Evolutionary conservation across 257 asterid genomes (phyloP).

Genomic region (Penstemon newberryi): DNA sequence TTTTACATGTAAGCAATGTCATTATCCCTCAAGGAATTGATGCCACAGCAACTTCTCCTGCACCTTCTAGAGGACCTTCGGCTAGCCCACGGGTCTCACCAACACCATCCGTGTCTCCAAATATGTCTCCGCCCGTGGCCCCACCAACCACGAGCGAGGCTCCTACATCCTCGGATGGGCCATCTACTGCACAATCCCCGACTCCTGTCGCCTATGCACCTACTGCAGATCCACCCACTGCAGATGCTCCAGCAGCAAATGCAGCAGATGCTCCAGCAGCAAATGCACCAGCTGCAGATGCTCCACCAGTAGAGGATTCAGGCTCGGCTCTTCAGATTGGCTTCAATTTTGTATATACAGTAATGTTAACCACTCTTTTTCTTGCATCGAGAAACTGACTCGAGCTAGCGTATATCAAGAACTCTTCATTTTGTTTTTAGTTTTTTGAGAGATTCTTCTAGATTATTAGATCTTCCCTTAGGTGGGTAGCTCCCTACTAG

Average conservation of each 20-base stretch:
- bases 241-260: conserved; percentile 12
- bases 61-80: conserved; percentile 16
- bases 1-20: conserved; percentile 47
- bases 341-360: conserved; percentile 14
- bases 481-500: no score
- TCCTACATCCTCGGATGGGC: not conserved
- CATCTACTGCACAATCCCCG: conserved; percentile 27
- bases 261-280: conserved; percentile 13
- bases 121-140: conserved; percentile 6
- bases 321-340: conserved; percentile 22
- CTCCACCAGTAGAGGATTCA: conserved; percentile 16
- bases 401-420: not conserved
- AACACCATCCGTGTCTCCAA: conserved; percentile 14
- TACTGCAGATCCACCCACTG: conserved; percentile 25
- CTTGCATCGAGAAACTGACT: conserved; percentile 32
- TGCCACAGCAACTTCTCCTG: conserved; percentile 15
- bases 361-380: conserved; percentile 26
- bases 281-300: conserved; percentile 29
- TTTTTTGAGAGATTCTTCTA: no score
- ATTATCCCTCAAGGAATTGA: conserved; percentile 56
- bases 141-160: conserved; percentile 28
- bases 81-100: conserved; percentile 21
- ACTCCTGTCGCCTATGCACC: conserved; percentile 6
- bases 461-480: no score
- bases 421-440: no score